These are phyloP conservation scores for Auriscalpium microsporum DNA, from an alignment of 768 basidiomycete species.

Conservation along the genomic window DNA sequence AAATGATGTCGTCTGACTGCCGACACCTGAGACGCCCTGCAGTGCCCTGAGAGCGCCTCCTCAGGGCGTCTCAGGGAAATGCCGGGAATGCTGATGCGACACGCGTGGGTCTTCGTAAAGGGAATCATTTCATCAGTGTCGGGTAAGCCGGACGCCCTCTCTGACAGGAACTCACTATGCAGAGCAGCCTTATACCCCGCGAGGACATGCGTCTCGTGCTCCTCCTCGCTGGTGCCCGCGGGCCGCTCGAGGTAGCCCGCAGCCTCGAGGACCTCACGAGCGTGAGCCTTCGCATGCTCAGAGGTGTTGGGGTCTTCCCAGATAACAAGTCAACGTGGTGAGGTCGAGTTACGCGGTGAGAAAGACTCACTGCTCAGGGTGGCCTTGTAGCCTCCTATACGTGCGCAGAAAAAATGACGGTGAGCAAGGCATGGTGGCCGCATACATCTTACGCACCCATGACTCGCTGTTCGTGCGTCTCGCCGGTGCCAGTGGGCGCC, in stretches of 20 bases:
- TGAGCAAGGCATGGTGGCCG: too few species aligned
- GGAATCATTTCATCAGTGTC: too few species aligned
- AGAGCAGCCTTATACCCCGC: slow-evolving; percentile 52
- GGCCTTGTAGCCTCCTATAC: slow-evolving; percentile 41
- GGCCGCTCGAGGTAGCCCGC: slow-evolving; percentile 30
- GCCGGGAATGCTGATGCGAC: too few species aligned
- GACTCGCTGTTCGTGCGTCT: not conserved
- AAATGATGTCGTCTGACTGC: too few species aligned
- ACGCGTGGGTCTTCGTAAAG: slow-evolving; percentile 34
- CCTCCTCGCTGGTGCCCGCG: slow-evolving; percentile 24
- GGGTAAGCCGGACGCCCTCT: too few species aligned
- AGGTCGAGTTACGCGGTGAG: not conserved
- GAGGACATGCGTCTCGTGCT: slow-evolving; percentile 38
- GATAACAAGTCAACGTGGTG: not conserved
- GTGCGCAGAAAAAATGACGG: slow-evolving; percentile 13
- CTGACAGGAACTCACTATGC: slow-evolving; percentile 28
- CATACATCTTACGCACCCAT: not conserved
- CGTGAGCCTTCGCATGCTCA: slow-evolving; percentile 42
- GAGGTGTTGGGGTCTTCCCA: slow-evolving; percentile 36
- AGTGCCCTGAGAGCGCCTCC: too few species aligned
- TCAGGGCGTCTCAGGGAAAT: too few species aligned
- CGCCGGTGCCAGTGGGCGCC: not conserved
- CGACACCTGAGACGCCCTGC: too few species aligned
- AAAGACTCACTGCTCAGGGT: slow-evolving; percentile 33
- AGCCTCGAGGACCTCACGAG: slow-evolving; percentile 43